A percentile compares a stretch with the other conserved stretches of the same genome.
These are phyloP conservation scores for Yamadazyma nakazawae DNA, from an alignment of 805 yeast species.

Conservation along the genomic window DNA sequence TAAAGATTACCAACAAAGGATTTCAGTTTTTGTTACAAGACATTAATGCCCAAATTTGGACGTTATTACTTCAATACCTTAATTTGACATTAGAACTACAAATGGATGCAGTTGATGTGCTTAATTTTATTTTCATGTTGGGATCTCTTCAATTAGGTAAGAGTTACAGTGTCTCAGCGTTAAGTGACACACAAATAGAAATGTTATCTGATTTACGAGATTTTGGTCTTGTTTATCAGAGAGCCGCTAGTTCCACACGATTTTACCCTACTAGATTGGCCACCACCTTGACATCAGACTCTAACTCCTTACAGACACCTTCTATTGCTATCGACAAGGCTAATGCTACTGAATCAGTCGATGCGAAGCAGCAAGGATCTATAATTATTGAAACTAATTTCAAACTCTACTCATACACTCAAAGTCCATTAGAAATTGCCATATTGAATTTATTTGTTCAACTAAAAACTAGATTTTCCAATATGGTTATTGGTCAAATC, in stretches of 20 bases:
- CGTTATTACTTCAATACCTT: slow-evolving; percentile 79
- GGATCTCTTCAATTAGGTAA: slow-evolving; percentile 91
- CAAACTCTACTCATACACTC: slow-evolving; percentile 87
- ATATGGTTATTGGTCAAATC: slow-evolving; percentile 89
- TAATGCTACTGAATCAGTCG: slow-evolving; percentile 36
- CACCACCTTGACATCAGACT: slow-evolving; percentile 83
- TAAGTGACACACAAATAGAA: slow-evolving; percentile 75
- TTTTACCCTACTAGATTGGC: slow-evolving; percentile 92
- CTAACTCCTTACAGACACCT: slow-evolving; percentile 67
- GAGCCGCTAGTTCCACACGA: slow-evolving; percentile 50
- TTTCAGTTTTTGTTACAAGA: slow-evolving; percentile 93
- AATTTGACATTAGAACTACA: slow-evolving; percentile 77
- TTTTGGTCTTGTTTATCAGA: slow-evolving; percentile 80
- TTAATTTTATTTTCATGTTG: slow-evolving; percentile 88
- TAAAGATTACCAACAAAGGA: slow-evolving; percentile 84
- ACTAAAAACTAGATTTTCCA: slow-evolving; percentile 77
- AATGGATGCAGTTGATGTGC: slow-evolving; percentile 95
- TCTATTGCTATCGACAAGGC: slow-evolving; percentile 74
- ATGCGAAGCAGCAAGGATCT: slow-evolving; percentile 54
- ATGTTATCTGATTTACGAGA: slow-evolving; percentile 90
- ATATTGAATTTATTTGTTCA: slow-evolving; percentile 86
- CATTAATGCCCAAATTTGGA: slow-evolving; percentile 93
- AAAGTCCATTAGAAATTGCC: slow-evolving; percentile 93
- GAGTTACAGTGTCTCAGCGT: slow-evolving; percentile 67
- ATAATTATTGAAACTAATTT: slow-evolving; percentile 91